phyloP scores from a whole-genome alignment of 2,329 filamentous ascomycete species.

The Bipolaris cookei region DNA sequence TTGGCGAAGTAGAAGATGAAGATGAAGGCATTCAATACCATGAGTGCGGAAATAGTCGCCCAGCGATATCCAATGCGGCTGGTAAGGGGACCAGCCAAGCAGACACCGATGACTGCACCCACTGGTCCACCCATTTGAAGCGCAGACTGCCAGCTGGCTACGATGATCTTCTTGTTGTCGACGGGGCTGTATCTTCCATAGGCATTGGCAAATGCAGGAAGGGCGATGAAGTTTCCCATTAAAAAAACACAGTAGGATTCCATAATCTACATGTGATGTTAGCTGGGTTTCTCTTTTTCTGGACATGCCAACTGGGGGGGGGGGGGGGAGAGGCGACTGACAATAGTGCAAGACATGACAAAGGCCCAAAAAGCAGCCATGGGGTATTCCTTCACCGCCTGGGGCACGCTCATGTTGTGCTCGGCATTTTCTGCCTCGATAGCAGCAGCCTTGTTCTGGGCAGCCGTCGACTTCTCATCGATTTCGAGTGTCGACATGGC shows the following conservation, averaged over 20 bases:
- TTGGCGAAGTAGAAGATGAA: constrained; percentile 65
- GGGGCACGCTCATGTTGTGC: constrained; percentile 57
- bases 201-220: constrained; percentile 52
- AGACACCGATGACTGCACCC: constrained; percentile 66
- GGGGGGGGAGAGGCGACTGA: constrained; percentile 36
- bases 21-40: constrained; percentile 65
- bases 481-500: constrained; percentile 30
- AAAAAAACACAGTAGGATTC: constrained; percentile 69
- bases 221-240: constrained; percentile 65
- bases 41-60: constrained; percentile 62
- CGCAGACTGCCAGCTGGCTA: constrained; percentile 63
- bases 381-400: constrained; percentile 61
- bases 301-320: constrained; percentile 17
- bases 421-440: constrained; percentile 64
- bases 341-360: constrained; percentile 63
- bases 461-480: constrained; percentile 49
- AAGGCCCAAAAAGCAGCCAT: constrained; percentile 63
- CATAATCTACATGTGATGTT: constrained; percentile 60
- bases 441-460: constrained; percentile 59
- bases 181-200: constrained; percentile 54
- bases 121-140: constrained; percentile 63
- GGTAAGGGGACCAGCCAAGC: constrained; percentile 66
- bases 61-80: constrained; percentile 65
- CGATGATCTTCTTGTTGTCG: constrained; percentile 50
- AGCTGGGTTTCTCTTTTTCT: constrained; percentile 11